These are phyloP conservation scores for Lentinula novae-zelandiae DNA, from an alignment of 1,284 basidiomycete species.

Conservation along the genomic window DNA sequence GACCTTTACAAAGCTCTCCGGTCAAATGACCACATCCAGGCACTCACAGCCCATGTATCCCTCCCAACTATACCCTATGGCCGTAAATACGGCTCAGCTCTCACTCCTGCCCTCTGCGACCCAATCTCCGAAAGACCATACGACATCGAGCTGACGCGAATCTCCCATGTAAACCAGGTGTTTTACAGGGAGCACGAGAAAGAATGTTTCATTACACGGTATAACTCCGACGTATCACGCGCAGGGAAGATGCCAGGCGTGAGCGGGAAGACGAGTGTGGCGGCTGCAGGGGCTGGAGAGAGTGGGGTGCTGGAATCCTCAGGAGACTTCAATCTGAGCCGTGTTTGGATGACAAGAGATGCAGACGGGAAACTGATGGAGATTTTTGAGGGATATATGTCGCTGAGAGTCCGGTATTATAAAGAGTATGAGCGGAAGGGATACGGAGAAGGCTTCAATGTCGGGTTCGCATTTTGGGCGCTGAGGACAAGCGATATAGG, in stretches of 20 bases:
- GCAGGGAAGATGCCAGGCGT: background rate
- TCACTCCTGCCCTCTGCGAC: background rate
- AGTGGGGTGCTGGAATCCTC: background rate
- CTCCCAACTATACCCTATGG: background rate
- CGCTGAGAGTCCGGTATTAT: background rate
- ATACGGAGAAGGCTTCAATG: background rate
- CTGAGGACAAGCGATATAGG: background rate
- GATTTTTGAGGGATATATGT: constrained; percentile 5
- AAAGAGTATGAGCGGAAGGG: background rate
- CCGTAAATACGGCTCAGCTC: background rate
- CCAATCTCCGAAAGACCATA: background rate
- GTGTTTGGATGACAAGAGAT: constrained; percentile 2
- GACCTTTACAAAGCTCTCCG: background rate
- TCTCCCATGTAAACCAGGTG: background rate
- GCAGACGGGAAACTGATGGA: background rate
- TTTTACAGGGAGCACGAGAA: background rate
- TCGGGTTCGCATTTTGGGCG: constrained; percentile 8
- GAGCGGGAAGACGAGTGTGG: background rate
- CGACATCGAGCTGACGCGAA: background rate
- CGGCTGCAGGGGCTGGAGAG: background rate
- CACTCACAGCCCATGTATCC: background rate
- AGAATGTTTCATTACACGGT: background rate
- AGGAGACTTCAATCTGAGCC: background rate
- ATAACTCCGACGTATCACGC: background rate
- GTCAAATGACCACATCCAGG: background rate